Evolutionary conservation across 805 yeast species (phyloP), one percentile per base, ranked within the genome.

Genomic region (Wickerhamiella siamensis): DNA sequence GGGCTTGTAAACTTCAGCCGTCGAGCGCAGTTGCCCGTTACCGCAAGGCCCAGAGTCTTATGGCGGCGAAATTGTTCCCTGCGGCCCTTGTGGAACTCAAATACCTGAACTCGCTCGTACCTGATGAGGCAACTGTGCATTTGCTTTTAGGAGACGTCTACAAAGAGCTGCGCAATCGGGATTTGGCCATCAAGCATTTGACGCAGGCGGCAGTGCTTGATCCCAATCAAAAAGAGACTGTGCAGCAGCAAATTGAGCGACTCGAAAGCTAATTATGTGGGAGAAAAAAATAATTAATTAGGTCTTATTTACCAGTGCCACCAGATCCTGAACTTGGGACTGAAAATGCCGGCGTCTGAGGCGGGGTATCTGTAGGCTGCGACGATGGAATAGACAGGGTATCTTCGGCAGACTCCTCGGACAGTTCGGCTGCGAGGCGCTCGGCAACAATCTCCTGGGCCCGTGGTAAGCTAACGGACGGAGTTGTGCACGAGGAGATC

Each of bases 41-140:
- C 65, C 84, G 86, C 54, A 81, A 80, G 59, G 95, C 95, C 0
- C 91, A 88, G 52, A 64, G 82, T 16, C 64, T 86, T 38, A 77
- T 82, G 48, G 63, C 79, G 3, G 66, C 83, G 71, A 80, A 78
- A 45, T 71, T 75, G 45, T 84, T 75, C 55, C 73, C 73, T 20
- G 75, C 71, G 40, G 93, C 97, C 0, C 63, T 86, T 44, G 69
- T 67, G 31, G 82, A 77, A 55, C 81, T 91, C 55, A 86, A 82
- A 53, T 67, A 69, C 37, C 69, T 91, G 41, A 74, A 72, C 48
- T 71, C 74, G 21, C 61, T 83, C 42, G 95, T 94, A 0, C 96
- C 98, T 0, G 94, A 88, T 58, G 97, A 88, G 57, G 94, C 95
- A 0, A 77, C 83, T 41, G 94, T 88, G 21, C 97, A 88, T 59